Conservation (phyloP, 192 early-diverging fungal genomes). For the Piromyces finnis region DNA sequence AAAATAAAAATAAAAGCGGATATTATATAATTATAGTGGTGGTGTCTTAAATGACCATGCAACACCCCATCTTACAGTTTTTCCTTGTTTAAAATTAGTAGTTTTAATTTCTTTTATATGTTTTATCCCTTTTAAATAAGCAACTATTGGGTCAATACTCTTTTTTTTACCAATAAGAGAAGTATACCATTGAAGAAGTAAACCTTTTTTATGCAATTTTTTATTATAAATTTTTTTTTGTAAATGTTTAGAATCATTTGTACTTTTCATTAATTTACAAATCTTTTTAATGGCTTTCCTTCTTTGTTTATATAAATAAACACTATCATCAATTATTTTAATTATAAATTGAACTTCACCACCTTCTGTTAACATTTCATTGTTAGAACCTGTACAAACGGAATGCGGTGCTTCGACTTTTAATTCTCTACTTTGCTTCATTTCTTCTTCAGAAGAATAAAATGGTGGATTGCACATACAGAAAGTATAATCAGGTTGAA, state of each 20-base stretch:
- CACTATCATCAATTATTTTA: slow-evolving; percentile 51
- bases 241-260: background rate
- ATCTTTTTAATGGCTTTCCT: slow-evolving; percentile 1
- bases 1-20: too few species aligned
- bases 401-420: slow-evolving; percentile 33
- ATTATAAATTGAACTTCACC: slow-evolving; percentile 60
- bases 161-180: slow-evolving; percentile 52
- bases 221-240: background rate
- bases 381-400: slow-evolving; percentile 31
- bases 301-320: slow-evolving; percentile 10
- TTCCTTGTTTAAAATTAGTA: slow-evolving; percentile 73
- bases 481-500: slow-evolving; percentile 29
- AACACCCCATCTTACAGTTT: slow-evolving; percentile 96
- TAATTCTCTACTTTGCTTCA: slow-evolving; percentile 14
- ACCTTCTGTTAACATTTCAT: slow-evolving; percentile 64
- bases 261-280: background rate
- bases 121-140: slow-evolving; percentile 8
- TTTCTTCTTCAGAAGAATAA: slow-evolving; percentile 40
- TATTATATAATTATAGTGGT: too few species aligned
- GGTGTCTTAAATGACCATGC: slow-evolving; percentile 61
- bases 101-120: slow-evolving; percentile 5
- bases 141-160: slow-evolving; percentile 3
- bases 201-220: background rate
- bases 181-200: slow-evolving; percentile 46
- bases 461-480: slow-evolving; percentile 91